Evolutionary conservation across 306 rosid species (phyloP).

Genomic region (Crataegus laevigata): DNA sequence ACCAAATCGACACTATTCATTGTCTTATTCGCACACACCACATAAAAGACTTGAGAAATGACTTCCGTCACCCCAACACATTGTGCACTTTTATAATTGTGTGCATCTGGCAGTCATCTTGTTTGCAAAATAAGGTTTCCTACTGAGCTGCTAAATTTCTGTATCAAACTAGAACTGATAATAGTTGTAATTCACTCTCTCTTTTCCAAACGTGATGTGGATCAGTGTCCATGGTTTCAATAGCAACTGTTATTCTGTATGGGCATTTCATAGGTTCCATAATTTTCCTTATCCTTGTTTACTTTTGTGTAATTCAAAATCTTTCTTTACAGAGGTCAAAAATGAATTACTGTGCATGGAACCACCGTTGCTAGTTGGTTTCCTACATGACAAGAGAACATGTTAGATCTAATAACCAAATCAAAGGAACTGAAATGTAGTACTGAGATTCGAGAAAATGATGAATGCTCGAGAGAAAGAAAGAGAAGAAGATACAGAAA

Average conservation of each 20-base stretch:
- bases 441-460: no score
- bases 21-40: neutral
- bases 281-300: neutral
- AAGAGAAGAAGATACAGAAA: no score
- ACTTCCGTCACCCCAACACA: neutral
- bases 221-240: neutral
- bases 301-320: constrained; percentile 8
- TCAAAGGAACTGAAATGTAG: no score
- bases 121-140: neutral
- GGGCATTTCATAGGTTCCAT: neutral
- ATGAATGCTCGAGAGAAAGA: no score
- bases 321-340: constrained; percentile 57
- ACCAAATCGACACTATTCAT: no score
- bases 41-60: neutral
- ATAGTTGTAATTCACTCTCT: neutral
- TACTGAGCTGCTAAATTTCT: neutral
- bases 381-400: constrained; percentile 58
- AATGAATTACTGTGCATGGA: constrained; percentile 98
- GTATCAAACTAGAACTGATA: neutral
- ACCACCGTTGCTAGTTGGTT: constrained; percentile 80
- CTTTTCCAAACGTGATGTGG: neutral
- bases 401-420: constrained; percentile 40
- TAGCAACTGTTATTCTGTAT: neutral
- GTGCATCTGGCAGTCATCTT: neutral
- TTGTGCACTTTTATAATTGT: neutral